A percentile compares a stretch with the other conserved stretches of the same genome.
phyloP scores from a whole-genome alignment of 495 filamentous ascomycete species.

The Lasiosphaeria miniovina region DNA sequence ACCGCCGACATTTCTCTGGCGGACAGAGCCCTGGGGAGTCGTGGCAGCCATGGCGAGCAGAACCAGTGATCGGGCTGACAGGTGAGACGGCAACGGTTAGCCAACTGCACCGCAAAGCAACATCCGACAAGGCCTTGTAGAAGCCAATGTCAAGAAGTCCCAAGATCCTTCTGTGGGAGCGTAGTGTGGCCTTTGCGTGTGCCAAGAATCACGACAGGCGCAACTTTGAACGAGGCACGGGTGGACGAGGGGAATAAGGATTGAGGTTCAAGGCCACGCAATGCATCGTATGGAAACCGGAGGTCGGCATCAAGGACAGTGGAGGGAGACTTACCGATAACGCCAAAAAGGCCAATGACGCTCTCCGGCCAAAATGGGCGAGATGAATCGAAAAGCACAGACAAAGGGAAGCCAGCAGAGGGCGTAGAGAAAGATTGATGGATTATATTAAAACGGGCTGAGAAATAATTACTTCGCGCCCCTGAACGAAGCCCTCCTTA shows the following conservation, averaged over 20 bases:
- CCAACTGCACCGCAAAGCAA: background rate
- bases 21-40: conserved; percentile 49
- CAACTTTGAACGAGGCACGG: too few species aligned
- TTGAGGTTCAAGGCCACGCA: background rate
- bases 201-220: background rate
- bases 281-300: background rate
- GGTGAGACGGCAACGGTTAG: conserved; percentile 5
- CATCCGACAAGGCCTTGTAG: background rate
- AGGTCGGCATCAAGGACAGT: background rate
- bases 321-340: conserved; percentile 4
- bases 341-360: conserved; percentile 2
- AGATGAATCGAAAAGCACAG: conserved; percentile 4
- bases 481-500: conserved; percentile 15
- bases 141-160: background rate
- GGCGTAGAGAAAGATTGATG: conserved; percentile 4
- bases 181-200: background rate
- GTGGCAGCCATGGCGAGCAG: conserved; percentile 40
- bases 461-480: conserved; percentile 17
- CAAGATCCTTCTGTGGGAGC: background rate
- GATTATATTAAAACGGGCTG: conserved; percentile 6
- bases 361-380: conserved; percentile 2
- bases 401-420: conserved; percentile 1
- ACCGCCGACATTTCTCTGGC: conserved; percentile 50
- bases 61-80: conserved; percentile 13
- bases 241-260: too few species aligned